Percentiles rank a stretch among this genome's conserved stretches.
Conservation (phyloP, 179 eudicot genomes). For the Heliamphora pulchella region DNA sequence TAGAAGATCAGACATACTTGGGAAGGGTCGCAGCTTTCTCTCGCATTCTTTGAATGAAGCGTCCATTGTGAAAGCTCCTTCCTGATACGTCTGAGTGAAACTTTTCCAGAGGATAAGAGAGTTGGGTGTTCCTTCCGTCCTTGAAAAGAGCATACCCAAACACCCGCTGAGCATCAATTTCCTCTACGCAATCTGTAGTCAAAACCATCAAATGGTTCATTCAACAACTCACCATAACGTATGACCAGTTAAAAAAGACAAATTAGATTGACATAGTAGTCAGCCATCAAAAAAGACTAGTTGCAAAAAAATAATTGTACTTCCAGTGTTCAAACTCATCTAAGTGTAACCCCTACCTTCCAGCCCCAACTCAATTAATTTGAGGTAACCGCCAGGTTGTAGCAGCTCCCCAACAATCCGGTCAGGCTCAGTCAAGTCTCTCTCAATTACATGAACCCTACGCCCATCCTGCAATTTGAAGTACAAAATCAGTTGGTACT, state of each 20-base stretch:
- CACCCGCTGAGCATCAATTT: conserved; percentile 83
- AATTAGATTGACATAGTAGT: neutral
- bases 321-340: neutral
- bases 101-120: conserved; percentile 76
- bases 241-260: neutral
- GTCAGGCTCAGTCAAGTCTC: conserved; percentile 81
- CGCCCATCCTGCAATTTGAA: conserved; percentile 64
- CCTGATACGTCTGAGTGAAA: conserved; percentile 80
- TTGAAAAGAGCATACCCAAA: conserved; percentile 85
- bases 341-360: conserved; percentile 37
- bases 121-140: conserved; percentile 62
- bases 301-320: neutral
- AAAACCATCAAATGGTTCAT: neutral
- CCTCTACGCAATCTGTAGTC: conserved; percentile 65
- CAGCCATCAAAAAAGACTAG: neutral
- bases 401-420: conserved; percentile 86
- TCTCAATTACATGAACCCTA: conserved; percentile 78
- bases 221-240: neutral
- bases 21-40: conserved; percentile 74
- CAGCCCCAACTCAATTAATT: conserved; percentile 74
- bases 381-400: conserved; percentile 95
- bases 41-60: conserved; percentile 86
- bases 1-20: conserved; percentile 38
- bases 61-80: conserved; percentile 92
- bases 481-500: neutral